Percentiles rank a stretch among this genome's conserved stretches.
Evolutionary conservation across 352 stramenopile genomes (phyloP).

Genomic region (Plasmopara halstedii): DNA sequence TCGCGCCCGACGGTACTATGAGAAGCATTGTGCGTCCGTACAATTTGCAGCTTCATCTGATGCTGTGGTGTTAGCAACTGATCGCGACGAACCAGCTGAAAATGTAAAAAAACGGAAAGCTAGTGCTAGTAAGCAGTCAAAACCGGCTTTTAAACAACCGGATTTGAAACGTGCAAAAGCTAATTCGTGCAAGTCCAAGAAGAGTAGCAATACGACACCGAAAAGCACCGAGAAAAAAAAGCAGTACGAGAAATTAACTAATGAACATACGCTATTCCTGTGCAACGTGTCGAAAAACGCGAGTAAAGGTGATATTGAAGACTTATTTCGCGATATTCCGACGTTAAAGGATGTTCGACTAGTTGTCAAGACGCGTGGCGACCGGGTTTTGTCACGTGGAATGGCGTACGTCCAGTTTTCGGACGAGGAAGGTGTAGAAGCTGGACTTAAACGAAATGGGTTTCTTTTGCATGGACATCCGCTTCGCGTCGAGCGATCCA

Average conservation of each 20-base stretch:
- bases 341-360: constrained; percentile 51
- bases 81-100: constrained; percentile 11
- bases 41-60: background rate
- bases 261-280: constrained; percentile 61
- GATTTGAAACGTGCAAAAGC: constrained; percentile 23
- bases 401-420: constrained; percentile 72
- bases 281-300: constrained; percentile 59
- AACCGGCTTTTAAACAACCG: constrained; percentile 5
- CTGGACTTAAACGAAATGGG: constrained; percentile 28
- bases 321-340: constrained; percentile 42
- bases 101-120: constrained; percentile 18
- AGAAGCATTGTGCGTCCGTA: constrained; percentile 11
- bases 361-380: constrained; percentile 51
- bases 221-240: constrained; percentile 24
- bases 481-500: constrained; percentile 47
- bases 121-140: constrained; percentile 2
- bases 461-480: constrained; percentile 26
- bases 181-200: background rate
- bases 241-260: constrained; percentile 31
- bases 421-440: constrained; percentile 31
- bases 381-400: constrained; percentile 52
- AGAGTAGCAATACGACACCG: background rate
- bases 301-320: constrained; percentile 38
- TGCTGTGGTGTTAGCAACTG: background rate
- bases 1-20: constrained; percentile 21